Evolutionary conservation across 441 rosid species (phyloP).

Genomic region (Populus tomentosa): DNA sequence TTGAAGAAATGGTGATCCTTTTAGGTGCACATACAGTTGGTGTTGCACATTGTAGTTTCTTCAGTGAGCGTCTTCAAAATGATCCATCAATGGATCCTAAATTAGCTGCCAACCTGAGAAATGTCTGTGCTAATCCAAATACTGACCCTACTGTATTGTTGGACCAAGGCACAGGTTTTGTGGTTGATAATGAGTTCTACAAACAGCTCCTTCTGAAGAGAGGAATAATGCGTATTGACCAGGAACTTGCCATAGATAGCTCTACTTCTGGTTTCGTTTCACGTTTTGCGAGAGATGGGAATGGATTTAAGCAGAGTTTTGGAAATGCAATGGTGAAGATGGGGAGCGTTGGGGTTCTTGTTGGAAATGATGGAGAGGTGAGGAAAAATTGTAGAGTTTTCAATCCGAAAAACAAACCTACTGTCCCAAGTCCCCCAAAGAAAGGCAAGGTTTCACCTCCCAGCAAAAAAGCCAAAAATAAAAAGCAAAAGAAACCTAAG

Average conservation of each 20-base stretch:
- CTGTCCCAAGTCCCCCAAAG: not conserved
- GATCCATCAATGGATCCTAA: conserved; percentile 50
- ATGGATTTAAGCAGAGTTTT: conserved; percentile 32
- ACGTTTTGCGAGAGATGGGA: conserved; percentile 35
- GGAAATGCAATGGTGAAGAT: conserved; percentile 46
- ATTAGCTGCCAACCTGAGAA: conserved; percentile 36
- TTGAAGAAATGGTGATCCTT: conserved; percentile 58
- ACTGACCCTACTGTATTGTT: conserved; percentile 41
- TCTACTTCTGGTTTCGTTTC: conserved; percentile 41
- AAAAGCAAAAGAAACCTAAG: no score
- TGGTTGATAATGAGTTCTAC: conserved; percentile 49
- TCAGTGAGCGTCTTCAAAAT: conserved; percentile 39
- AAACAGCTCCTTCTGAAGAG: conserved; percentile 37
- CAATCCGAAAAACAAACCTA: conserved; percentile 10
- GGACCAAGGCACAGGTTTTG: conserved; percentile 52
- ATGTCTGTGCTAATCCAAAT: conserved; percentile 29
- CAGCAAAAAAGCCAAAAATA: no score
- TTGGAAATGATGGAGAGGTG: conserved; percentile 46
- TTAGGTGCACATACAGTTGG: conserved; percentile 74
- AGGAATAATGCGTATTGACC: conserved; percentile 62
- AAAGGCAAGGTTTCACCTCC: not conserved
- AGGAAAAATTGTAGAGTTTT: conserved; percentile 42
- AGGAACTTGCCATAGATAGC: conserved; percentile 37
- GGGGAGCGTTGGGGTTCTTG: conserved; percentile 37
- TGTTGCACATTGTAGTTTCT: conserved; percentile 54